Percentiles rank a stretch among this genome's conserved stretches.
phyloP scores from a whole-genome alignment of 306 rosid genomes.

The Corylus avellana region DNA sequence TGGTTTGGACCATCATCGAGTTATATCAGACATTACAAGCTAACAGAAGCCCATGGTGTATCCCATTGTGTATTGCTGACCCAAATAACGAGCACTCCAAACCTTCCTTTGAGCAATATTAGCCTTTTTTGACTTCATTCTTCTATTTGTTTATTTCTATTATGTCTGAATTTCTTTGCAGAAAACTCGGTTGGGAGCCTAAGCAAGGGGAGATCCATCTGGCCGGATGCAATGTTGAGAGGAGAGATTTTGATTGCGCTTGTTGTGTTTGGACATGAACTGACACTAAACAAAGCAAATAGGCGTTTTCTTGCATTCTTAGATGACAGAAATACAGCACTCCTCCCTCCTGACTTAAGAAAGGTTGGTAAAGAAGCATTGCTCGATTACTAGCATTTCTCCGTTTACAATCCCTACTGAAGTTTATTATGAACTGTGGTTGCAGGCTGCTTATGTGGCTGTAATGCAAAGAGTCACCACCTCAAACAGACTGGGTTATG shows the following conservation, averaged over 20 bases:
- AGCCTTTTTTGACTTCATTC: neutral
- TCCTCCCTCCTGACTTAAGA: conserved; percentile 90
- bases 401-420: conserved; percentile 12
- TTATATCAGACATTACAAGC: neutral
- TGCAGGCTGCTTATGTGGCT: conserved; percentile 84
- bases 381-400: conserved; percentile 11
- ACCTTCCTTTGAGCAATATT: neutral
- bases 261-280: conserved; percentile 67
- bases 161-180: conserved; percentile 33
- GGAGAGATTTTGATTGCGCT: conserved; percentile 90
- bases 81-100: neutral
- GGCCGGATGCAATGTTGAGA: conserved; percentile 88
- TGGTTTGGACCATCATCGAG: neutral
- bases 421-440: conserved; percentile 34
- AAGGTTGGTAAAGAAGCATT: conserved; percentile 51
- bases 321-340: conserved; percentile 72
- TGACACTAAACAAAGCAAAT: conserved; percentile 71
- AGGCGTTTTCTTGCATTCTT: conserved; percentile 75
- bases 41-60: neutral
- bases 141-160: neutral
- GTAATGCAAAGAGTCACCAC: conserved; percentile 65
- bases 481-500: conserved; percentile 60
- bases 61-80: neutral
- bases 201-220: conserved; percentile 59
- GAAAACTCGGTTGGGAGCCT: conserved; percentile 97